Conservation (phyloP, 257 asterid genomes). For the Haberlea rhodopensis region DNA sequence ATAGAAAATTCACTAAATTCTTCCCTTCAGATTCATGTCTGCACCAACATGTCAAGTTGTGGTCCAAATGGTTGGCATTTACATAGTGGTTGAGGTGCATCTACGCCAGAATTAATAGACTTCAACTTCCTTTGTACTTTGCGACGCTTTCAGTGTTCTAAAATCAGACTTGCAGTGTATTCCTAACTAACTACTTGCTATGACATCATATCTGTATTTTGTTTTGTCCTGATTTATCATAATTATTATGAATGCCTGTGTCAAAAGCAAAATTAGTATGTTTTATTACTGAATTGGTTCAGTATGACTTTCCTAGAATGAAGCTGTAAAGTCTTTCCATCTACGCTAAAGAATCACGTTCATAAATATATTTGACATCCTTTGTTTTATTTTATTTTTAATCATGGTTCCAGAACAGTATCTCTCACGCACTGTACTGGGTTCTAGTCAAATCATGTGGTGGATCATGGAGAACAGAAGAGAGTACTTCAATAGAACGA, state of each 20-base stretch:
- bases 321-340: neutral
- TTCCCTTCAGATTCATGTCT: neutral
- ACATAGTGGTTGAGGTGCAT: neutral
- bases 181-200: neutral
- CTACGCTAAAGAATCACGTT: neutral
- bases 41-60: neutral
- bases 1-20: constrained; percentile 6
- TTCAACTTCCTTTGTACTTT: constrained; percentile 1
- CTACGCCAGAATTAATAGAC: neutral
- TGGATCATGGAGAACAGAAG: constrained; percentile 99
- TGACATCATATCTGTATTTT: neutral
- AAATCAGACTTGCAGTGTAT: neutral
- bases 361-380: constrained; percentile 17
- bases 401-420: constrained; percentile 63
- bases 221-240: neutral
- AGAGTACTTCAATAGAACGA: constrained; percentile 85
- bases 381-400: neutral
- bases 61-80: neutral
- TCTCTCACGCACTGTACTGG: constrained; percentile 78
- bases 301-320: constrained; percentile 1
- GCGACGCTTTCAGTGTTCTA: neutral
- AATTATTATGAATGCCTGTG: neutral
- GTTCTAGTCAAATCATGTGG: constrained; percentile 90
- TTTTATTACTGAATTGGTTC: neutral
- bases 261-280: neutral